Percentiles rank a stretch among this genome's conserved stretches.
Evolutionary conservation across 2,329 filamentous ascomycete genomes (phyloP).

Genomic region (Teratosphaeria zuluensis): DNA sequence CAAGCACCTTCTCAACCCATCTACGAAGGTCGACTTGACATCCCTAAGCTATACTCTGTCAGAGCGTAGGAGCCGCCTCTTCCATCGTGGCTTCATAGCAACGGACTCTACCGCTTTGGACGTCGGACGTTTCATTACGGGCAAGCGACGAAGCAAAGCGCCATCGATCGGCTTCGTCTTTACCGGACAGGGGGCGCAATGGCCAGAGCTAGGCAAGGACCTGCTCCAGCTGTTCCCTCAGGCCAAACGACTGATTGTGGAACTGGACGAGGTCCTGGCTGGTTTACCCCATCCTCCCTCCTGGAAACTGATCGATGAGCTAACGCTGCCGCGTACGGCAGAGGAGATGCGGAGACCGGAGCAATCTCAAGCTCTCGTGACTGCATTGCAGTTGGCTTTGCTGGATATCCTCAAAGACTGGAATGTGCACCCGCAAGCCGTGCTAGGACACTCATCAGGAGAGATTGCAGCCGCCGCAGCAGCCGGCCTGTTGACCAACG

Average conservation of each 20-base stretch:
- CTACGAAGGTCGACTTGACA: no score
- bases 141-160: background rate
- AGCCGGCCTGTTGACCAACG: slow-evolving; percentile 12
- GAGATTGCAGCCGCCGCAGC: slow-evolving; percentile 26
- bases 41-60: no score
- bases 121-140: background rate
- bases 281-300: background rate
- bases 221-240: slow-evolving; percentile 10
- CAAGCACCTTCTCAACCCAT: no score
- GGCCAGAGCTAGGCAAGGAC: slow-evolving; percentile 10
- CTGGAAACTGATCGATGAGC: slow-evolving; percentile 4
- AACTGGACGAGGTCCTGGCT: background rate
- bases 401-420: slow-evolving; percentile 28
- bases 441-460: slow-evolving; percentile 24
- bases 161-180: slow-evolving; percentile 7
- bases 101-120: background rate
- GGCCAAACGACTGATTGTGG: background rate
- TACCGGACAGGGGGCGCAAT: slow-evolving; percentile 16
- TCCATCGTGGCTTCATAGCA: background rate
- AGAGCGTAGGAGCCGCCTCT: background rate
- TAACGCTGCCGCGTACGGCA: background rate
- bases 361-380: slow-evolving; percentile 44
- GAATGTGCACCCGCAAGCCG: slow-evolving; percentile 12
- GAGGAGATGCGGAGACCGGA: slow-evolving; percentile 15
- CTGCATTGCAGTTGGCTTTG: slow-evolving; percentile 44